These are phyloP conservation scores for Pugionium dolabratum DNA, from an alignment of 345 rosid genomes.

Conservation along the genomic window DNA sequence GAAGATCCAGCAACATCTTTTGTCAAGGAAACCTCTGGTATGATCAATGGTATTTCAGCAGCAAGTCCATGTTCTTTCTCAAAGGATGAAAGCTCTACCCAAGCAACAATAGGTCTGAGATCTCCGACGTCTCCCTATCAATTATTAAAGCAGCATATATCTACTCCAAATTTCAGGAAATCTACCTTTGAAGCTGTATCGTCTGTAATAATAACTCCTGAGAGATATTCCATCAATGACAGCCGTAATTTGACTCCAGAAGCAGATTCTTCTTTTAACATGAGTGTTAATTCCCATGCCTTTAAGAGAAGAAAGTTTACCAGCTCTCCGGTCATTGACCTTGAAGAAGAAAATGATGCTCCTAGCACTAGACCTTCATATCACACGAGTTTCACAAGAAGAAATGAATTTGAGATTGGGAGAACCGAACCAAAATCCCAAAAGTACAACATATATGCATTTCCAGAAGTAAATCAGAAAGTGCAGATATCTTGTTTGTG, in stretches of 20 bases:
- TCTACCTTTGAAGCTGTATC: constrained; percentile 40
- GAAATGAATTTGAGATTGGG: constrained; percentile 56
- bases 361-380: constrained; percentile 35
- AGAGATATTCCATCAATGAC: constrained; percentile 41
- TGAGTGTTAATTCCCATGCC: constrained; percentile 68
- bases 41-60: constrained; percentile 37
- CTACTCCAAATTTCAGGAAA: constrained; percentile 40
- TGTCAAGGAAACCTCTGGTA: constrained; percentile 60
- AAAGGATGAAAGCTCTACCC: constrained; percentile 51
- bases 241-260: constrained; percentile 44
- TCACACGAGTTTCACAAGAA: constrained; percentile 42
- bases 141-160: constrained; percentile 43
- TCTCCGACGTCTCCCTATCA: constrained; percentile 52
- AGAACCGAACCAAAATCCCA: constrained; percentile 40
- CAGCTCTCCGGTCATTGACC: constrained; percentile 45
- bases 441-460: constrained; percentile 39
- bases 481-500: constrained; percentile 59
- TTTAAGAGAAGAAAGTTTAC: constrained; percentile 59
- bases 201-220: constrained; percentile 48
- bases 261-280: constrained; percentile 53
- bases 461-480: constrained; percentile 49
- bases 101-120: constrained; percentile 49
- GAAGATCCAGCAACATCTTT: constrained; percentile 56
- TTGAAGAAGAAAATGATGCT: constrained; percentile 40
- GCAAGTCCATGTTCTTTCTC: constrained; percentile 55